These are phyloP conservation scores for Linnemannia elongata DNA, from an alignment of 192 early-diverging fungal genomes.

Conservation along the genomic window DNA sequence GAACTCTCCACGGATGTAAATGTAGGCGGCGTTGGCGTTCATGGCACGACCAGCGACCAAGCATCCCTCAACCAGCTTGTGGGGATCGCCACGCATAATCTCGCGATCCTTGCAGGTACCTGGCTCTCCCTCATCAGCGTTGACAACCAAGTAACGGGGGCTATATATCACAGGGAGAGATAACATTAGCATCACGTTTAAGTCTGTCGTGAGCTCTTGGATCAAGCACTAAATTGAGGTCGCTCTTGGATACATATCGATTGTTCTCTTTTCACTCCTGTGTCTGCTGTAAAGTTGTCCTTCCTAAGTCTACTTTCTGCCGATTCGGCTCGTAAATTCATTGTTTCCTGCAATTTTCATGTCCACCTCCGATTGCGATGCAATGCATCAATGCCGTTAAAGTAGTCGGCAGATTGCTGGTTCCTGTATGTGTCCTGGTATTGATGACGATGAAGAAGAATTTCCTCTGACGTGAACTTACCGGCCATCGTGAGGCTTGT, in stretches of 20 bases:
- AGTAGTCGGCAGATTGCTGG: not conserved
- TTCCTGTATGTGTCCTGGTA: not conserved
- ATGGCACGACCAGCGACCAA: conserved; percentile 96
- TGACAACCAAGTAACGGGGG: conserved; percentile 96
- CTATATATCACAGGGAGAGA: conserved; percentile 63
- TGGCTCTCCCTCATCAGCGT: conserved; percentile 99
- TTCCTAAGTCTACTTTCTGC: not conserved
- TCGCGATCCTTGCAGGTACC: conserved; percentile 96
- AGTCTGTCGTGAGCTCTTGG: not conserved
- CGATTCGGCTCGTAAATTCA: not conserved
- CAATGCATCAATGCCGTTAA: too few species aligned
- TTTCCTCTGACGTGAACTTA: conserved; percentile 59
- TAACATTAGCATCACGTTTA: not conserved
- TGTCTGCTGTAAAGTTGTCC: not conserved
- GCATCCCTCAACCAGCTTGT: conserved; percentile 98
- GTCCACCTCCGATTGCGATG: too few species aligned
- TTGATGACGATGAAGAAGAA: conserved; percentile 56
- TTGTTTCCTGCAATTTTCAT: not conserved
- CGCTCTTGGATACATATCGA: not conserved
- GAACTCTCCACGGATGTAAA: conserved; percentile 97
- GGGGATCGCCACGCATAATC: conserved; percentile 90
- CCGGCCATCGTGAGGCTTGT: conserved; percentile 89
- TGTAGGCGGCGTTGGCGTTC: conserved; percentile 97
- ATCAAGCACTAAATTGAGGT: not conserved
- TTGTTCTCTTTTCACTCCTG: not conserved